Conservation (phyloP, 345 rosid genomes). For the Camelina hispida region DNA sequence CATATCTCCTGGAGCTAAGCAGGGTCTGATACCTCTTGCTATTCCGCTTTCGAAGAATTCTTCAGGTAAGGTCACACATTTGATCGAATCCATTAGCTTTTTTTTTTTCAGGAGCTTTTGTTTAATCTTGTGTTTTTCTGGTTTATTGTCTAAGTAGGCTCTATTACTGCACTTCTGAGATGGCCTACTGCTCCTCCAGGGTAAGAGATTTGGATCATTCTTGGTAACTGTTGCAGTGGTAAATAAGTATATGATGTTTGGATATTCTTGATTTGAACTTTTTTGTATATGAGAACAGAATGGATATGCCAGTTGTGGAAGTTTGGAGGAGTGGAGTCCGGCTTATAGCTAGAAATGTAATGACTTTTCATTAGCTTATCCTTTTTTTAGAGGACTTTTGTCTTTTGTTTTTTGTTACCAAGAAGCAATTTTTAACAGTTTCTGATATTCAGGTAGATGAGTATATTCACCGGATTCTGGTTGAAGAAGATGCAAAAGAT, state of each 20-base stretch:
- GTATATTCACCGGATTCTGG: slow-evolving; percentile 74
- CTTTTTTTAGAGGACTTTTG: slow-evolving; percentile 25
- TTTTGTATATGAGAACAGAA: slow-evolving; percentile 50
- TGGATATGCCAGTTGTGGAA: slow-evolving; percentile 95
- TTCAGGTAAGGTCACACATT: slow-evolving; percentile 53
- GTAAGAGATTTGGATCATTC: slow-evolving; percentile 47
- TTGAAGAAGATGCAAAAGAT: slow-evolving; percentile 75
- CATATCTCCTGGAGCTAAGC: slow-evolving; percentile 73
- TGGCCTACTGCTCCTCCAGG: slow-evolving; percentile 96
- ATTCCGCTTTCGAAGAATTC: slow-evolving; percentile 71
- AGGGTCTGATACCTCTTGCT: slow-evolving; percentile 74
- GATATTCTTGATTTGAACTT: neutral
- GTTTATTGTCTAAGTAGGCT: slow-evolving; percentile 51
- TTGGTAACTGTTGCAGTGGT: neutral
- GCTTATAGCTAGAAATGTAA: slow-evolving; percentile 89
- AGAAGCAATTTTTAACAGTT: slow-evolving; percentile 17
- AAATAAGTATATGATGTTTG: neutral
- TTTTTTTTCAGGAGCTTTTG: slow-evolving; percentile 1
- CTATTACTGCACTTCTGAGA: slow-evolving; percentile 75
- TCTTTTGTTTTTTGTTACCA: neutral
- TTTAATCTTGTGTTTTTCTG: neutral
- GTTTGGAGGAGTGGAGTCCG: slow-evolving; percentile 83
- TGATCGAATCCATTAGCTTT: slow-evolving; percentile 15
- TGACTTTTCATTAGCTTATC: slow-evolving; percentile 39
- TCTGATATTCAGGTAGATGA: slow-evolving; percentile 70